Evolutionary conservation across 345 rosid species (phyloP), one percentile per base, ranked within the genome.

Genomic region (Viola odorata): DNA sequence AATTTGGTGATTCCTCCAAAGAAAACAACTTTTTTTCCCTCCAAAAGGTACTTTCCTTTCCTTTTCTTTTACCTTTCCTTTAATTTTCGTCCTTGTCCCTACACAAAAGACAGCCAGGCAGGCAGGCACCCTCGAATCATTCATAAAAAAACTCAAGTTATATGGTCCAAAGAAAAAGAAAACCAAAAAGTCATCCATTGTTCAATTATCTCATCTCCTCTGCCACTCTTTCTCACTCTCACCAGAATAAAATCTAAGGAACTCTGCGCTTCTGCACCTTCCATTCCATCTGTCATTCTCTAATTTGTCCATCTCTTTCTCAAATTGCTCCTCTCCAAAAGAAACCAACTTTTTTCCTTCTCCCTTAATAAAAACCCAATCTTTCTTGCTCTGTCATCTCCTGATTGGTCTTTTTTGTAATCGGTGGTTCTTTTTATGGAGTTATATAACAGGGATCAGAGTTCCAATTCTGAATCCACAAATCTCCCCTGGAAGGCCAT

Each of bases 401-500:
- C 3, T 44, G 13, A 44, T 23, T 23, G 32, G 32, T 23, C 32
- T 23, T 23, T 23, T 23, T 23, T 23, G 32, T 23, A 23, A 23
- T 23, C 32, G 1, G 32, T 23, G 32, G 32, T 23, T 2, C 32
- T 23, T 23, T 1, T 23, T 0, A 92, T 92, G 98, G 96, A 83
- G 75, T 69, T 89, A 50, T 1, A 23, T 23, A 23, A 23, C 77
- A 52, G 74, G 6, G 88, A 89, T 63, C 78, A 84, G 44, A 74
- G 80, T 53, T 49, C 79, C 58, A 82, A 80, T 53, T 51, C 84
- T 44, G 59, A 76, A 17, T 71, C 80, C 39, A 60, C 75, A 4
- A 69, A 77, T 13, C 80, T 86, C 58, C 84, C 97, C 6, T 94
- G 99, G 97, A 78, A 88, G 68, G 97, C 86, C 73, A 94, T 94